These are phyloP conservation scores for Auriscalpium microsporum DNA, from an alignment of 768 basidiomycete genomes.

Conservation along the genomic window DNA sequence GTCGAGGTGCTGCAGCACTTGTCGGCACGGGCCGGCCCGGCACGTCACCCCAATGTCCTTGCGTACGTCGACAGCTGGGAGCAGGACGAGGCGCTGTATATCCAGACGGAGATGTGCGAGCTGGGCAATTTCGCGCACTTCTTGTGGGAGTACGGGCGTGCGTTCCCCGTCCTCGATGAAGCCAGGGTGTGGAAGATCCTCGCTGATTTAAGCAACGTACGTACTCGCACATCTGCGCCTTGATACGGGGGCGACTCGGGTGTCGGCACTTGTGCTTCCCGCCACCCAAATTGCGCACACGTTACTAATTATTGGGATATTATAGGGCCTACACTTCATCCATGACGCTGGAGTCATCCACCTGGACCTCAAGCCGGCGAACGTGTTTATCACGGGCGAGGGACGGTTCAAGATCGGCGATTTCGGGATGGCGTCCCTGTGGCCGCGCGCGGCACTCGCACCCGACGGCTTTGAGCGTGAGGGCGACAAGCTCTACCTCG, in stretches of 20 bases:
- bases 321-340: constrained; percentile 84
- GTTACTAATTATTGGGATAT: too few relatives aligned
- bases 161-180: constrained; percentile 81
- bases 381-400: constrained; percentile 81
- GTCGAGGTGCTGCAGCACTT: constrained; percentile 86
- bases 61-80: constrained; percentile 95
- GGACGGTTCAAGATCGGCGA: constrained; percentile 96
- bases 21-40: constrained; percentile 12
- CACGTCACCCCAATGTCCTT: constrained; percentile 72
- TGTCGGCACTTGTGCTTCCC: too few relatives aligned
- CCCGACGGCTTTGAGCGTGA: constrained; percentile 75
- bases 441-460: constrained; percentile 52
- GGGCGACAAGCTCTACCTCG: constrained; percentile 95
- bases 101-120: constrained; percentile 91
- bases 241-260: constrained; percentile 5
- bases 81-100: constrained; percentile 77
- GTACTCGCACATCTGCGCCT: constrained; percentile 23
- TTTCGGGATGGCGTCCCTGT: constrained; percentile 96
- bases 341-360: constrained; percentile 87
- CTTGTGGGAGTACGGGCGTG: constrained; percentile 83
- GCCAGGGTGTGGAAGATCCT: constrained; percentile 94
- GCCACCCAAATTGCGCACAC: too few relatives aligned
- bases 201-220: constrained; percentile 80
- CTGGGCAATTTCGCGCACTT: constrained; percentile 88
- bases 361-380: constrained; percentile 95